Evolutionary conservation across 257 asterid species (phyloP).

Genomic region (Capsicum rhomboideum): DNA sequence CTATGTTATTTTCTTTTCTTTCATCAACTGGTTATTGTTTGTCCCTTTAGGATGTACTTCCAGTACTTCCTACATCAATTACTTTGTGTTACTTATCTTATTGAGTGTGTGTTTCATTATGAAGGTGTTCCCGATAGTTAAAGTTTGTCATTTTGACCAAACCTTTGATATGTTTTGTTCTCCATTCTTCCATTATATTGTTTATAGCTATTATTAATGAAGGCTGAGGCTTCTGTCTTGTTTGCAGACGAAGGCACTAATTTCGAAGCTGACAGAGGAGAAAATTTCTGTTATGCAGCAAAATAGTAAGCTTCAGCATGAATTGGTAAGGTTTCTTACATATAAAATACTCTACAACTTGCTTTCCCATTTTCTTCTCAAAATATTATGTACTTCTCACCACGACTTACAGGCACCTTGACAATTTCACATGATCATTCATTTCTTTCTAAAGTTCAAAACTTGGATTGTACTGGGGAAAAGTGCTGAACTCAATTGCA

Average conservation of each 20-base stretch:
- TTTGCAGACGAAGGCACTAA: constrained; percentile 56
- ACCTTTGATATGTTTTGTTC: background rate
- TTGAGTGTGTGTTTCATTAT: background rate
- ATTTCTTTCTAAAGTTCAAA: background rate
- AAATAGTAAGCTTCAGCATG: constrained; percentile 63
- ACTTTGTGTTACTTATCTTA: background rate
- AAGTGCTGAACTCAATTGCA: background rate
- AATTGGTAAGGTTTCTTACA: constrained; percentile 24
- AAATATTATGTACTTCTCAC: background rate
- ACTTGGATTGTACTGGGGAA: background rate
- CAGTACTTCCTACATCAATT: background rate
- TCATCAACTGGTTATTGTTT: background rate
- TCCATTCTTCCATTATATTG: background rate
- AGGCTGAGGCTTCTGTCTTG: constrained; percentile 7
- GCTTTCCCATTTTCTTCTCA: background rate
- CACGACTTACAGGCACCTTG: background rate
- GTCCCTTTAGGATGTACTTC: background rate
- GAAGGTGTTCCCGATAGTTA: background rate
- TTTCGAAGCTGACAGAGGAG: constrained; percentile 75
- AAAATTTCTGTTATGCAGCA: constrained; percentile 51
- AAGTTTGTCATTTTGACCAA: background rate
- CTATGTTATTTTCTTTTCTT: background rate
- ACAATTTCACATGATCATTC: background rate
- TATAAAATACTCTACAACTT: background rate
- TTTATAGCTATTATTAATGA: background rate